Evolutionary conservation across 345 rosid species (phyloP).

Genomic region (Boechera divaricarpa): DNA sequence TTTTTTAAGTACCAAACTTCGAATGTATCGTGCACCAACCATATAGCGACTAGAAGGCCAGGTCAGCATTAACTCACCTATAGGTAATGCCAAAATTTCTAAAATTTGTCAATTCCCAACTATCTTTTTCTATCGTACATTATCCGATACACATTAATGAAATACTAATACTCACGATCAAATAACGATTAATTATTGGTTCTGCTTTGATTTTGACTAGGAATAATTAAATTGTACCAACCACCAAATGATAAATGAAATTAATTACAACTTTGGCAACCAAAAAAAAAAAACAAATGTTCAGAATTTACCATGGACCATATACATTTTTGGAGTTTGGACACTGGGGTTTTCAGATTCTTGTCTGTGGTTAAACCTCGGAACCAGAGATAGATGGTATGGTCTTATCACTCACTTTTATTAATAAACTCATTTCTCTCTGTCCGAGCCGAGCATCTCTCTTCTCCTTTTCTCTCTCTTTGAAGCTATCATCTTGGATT

Average conservation of each 20-base stretch:
- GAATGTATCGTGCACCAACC: slow-evolving; percentile 40
- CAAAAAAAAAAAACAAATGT: not conserved
- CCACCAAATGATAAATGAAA: not conserved
- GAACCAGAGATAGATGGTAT: slow-evolving; percentile 42
- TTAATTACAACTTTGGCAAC: not conserved
- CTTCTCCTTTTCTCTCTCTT: slow-evolving; percentile 17
- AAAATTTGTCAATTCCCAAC: slow-evolving; percentile 4
- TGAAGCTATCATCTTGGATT: slow-evolving; percentile 29
- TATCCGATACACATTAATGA: not conserved
- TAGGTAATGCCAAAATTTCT: not conserved
- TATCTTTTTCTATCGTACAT: slow-evolving; percentile 11
- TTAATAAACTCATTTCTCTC: slow-evolving; percentile 24
- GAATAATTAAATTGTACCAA: slow-evolving; percentile 18
- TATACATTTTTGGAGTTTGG: slow-evolving; percentile 24
- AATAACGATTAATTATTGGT: slow-evolving; percentile 15
- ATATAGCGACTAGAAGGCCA: slow-evolving; percentile 22
- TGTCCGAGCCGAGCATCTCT: not conserved
- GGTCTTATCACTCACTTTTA: slow-evolving; percentile 35
- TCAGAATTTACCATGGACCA: slow-evolving; percentile 17
- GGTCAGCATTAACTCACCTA: slow-evolving; percentile 30
- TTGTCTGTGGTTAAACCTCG: slow-evolving; percentile 47
- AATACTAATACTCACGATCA: slow-evolving; percentile 21
- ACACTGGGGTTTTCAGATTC: slow-evolving; percentile 21
- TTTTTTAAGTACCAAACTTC: slow-evolving; percentile 19
- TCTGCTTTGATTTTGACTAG: slow-evolving; percentile 15